Conservation (phyloP, 129 eudicot genomes). For the Flaveria trinervia region DNA sequence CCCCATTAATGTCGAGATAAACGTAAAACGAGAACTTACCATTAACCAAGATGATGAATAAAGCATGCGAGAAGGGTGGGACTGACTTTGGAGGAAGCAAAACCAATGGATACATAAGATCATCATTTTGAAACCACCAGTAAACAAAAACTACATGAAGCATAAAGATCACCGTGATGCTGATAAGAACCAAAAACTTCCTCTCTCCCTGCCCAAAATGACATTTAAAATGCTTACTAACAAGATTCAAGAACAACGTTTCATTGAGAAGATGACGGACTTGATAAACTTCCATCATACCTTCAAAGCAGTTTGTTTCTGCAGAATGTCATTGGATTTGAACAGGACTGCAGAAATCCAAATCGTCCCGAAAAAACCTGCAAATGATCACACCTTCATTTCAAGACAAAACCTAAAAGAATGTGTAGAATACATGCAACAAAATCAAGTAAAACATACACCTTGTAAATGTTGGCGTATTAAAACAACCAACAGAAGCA, state of each 20-base stretch:
- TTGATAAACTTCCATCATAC: conserved; percentile 14
- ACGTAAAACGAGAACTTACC: conserved; percentile 32
- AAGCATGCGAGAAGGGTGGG: conserved; percentile 54
- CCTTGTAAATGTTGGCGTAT: conserved; percentile 54
- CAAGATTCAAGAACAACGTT: background rate
- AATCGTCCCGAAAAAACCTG: conserved; percentile 57
- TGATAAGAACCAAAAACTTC: conserved; percentile 39
- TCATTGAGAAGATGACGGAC: background rate
- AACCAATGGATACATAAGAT: conserved; percentile 49
- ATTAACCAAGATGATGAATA: conserved; percentile 50
- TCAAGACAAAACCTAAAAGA: background rate
- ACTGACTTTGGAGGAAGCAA: conserved; percentile 51
- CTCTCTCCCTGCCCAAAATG: conserved; percentile 48
- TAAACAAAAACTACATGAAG: conserved; percentile 47
- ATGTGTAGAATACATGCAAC: background rate
- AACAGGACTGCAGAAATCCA: conserved; percentile 52
- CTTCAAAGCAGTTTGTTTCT: conserved; percentile 64
- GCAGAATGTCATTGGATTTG: conserved; percentile 54
- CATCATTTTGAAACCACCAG: conserved; percentile 47
- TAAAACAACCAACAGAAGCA: conserved; percentile 50
- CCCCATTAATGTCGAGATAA: background rate
- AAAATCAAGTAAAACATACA: conserved; percentile 17
- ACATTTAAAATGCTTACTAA: conserved; percentile 16
- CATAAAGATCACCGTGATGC: conserved; percentile 37
- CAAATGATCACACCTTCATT: conserved; percentile 1